Evolutionary conservation across 345 rosid genomes (phyloP).

Genomic region (Erodium maritimum): DNA sequence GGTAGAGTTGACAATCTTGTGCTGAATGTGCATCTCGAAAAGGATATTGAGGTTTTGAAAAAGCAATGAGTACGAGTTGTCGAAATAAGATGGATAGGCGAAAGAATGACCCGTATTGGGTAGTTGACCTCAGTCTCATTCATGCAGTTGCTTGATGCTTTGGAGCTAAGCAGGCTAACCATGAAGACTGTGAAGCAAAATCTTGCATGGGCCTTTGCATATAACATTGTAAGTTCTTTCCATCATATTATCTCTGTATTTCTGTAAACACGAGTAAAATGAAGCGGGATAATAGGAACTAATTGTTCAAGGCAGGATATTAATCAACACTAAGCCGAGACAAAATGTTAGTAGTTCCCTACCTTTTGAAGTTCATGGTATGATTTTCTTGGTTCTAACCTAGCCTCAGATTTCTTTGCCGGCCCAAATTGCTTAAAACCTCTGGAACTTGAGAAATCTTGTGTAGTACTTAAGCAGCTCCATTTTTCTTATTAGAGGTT

Average conservation of each 20-base stretch:
- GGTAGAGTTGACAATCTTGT: too few species aligned
- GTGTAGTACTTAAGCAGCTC: neutral
- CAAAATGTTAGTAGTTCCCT: too few species aligned
- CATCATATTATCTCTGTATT: neutral
- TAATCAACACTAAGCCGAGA: neutral
- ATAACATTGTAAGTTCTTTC: conserved; percentile 64
- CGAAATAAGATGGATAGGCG: too few species aligned
- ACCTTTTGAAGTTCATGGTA: too few species aligned
- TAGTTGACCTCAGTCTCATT: neutral
- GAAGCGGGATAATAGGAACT: neutral
- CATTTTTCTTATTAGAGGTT: neutral
- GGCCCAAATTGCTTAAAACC: neutral
- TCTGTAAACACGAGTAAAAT: neutral
- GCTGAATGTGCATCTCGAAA: too few species aligned
- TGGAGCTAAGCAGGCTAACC: conserved; percentile 86
- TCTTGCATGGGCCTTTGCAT: conserved; percentile 99
- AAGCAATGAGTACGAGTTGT: too few species aligned
- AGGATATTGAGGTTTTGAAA: too few species aligned
- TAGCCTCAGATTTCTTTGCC: neutral
- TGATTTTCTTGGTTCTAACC: neutral
- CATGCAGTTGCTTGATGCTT: conserved; percentile 76
- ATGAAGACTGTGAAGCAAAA: conserved; percentile 97
- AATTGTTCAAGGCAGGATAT: neutral
- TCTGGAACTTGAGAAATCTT: too few species aligned
- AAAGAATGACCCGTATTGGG: too few species aligned